Base-by-base conservation (phyloP, 1,284 basidiomycete genomes). In the Coniferiporia weirii region DNA sequence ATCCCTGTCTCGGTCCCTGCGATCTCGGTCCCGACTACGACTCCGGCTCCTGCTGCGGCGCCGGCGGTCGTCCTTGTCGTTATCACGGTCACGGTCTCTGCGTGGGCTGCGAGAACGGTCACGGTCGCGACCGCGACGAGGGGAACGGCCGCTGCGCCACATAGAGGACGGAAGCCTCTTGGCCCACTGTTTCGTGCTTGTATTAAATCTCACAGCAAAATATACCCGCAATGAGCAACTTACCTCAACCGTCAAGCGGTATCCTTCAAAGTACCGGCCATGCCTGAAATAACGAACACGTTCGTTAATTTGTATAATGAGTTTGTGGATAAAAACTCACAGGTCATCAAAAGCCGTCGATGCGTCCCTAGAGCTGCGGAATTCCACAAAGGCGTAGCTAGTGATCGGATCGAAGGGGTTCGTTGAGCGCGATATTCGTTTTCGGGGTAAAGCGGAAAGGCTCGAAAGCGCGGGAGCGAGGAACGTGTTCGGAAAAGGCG, bases 381-480 rank as follows among this genome's bases (percentile, higher is more conserved):
- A 95, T 73, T 95, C 92, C 73, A 95, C 86, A 74, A 95, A 95
- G 61, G 92, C 92, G 73, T 93, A 95, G 76, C 92, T 94, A 74
- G 70, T 76, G 69, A 65, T 74, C 71, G 74, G 73, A 61, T 49
- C 72, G 68, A 61, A 66, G 70, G 66, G 66, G 71, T 73, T 76
- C 70, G 79, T 88, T 89, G 87, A 88, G 87, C 82, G 84, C 73
- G 79, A 73, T 67, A 67, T 71, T 63, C 59, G 65, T 64, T 61
- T 67, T 69, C 64, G 67, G 63, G 67, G 65, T 69, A 56, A 66
- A 70, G 69, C 68, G 71, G 71, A 68, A 73, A 66, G 71, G 68
- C 61, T 67, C 68, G 69, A 70, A 69, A 72, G 72, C 68, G 70
- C 68, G 67, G 65, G 71, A 73, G 70, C 68, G 68, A 67, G 65